A percentile compares a stretch with the other conserved stretches of the same genome.
phyloP scores from a whole-genome alignment of 495 filamentous ascomycete species.

The Geoglossum glabrum region DNA sequence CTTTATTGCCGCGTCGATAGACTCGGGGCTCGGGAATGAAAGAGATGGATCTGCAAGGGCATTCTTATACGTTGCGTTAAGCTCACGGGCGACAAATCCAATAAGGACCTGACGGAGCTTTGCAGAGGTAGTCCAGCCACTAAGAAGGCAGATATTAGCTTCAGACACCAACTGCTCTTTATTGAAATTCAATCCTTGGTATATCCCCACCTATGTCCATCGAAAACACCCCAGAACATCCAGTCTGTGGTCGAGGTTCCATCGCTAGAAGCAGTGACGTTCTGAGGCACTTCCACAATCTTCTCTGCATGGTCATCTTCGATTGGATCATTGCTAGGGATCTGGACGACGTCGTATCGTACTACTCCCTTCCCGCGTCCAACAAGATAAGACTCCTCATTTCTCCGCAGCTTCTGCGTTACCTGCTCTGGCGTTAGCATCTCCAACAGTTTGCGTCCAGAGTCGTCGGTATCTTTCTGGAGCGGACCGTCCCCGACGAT shows the following conservation, averaged over 20 bases:
- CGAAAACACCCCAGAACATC: slow-evolving; percentile 99
- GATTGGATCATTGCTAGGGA: slow-evolving; percentile 91
- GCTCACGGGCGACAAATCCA: slow-evolving; percentile 75
- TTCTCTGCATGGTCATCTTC: slow-evolving; percentile 97
- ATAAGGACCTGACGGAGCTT: slow-evolving; percentile 86
- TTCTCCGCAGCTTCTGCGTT: slow-evolving; percentile 66
- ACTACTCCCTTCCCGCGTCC: slow-evolving; percentile 80
- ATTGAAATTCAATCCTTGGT: neutral
- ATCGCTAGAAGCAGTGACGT: slow-evolving; percentile 28
- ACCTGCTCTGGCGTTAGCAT: slow-evolving; percentile 96
- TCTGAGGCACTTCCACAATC: slow-evolving; percentile 68
- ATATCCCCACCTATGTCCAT: slow-evolving; percentile 63
- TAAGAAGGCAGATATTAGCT: slow-evolving; percentile 14
- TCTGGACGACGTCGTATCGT: slow-evolving; percentile 86
- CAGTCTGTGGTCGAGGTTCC: slow-evolving; percentile 55
- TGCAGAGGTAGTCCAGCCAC: slow-evolving; percentile 94
- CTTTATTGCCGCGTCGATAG: slow-evolving; percentile 84
- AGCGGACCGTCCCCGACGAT: slow-evolving; percentile 66
- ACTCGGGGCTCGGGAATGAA: slow-evolving; percentile 16
- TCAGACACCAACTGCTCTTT: neutral
- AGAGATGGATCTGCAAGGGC: slow-evolving; percentile 20
- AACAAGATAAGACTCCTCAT: slow-evolving; percentile 80
- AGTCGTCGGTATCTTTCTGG: slow-evolving; percentile 64
- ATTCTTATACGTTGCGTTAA: slow-evolving; percentile 80
- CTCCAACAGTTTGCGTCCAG: slow-evolving; percentile 64